phyloP scores from a whole-genome alignment of 176 grass and related monocot species.

The Typha latifolia region DNA sequence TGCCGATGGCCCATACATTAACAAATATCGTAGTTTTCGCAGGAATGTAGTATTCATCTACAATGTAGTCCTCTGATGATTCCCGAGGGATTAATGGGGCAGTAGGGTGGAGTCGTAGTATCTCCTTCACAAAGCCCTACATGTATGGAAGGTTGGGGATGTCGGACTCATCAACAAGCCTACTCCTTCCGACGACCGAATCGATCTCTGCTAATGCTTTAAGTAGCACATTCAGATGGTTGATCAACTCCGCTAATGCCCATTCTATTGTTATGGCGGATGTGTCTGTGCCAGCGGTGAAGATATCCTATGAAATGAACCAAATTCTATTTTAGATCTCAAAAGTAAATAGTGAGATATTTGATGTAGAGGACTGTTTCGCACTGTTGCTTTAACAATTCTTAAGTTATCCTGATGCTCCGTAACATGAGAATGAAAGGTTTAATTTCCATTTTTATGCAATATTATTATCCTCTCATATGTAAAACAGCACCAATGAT shows the following conservation, averaged over 20 bases:
- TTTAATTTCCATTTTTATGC: too few relatives aligned
- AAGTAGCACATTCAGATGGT: conserved; percentile 32
- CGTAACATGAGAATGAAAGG: too few relatives aligned
- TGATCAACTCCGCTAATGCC: conserved; percentile 66
- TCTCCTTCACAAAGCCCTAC: conserved; percentile 59
- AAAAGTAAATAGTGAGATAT: background rate
- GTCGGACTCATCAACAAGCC: conserved; percentile 51
- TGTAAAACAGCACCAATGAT: too few relatives aligned
- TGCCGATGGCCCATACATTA: conserved; percentile 49
- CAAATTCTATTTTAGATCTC: background rate
- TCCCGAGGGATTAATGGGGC: conserved; percentile 34
- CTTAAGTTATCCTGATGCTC: too few relatives aligned
- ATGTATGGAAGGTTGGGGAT: conserved; percentile 57
- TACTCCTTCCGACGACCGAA: conserved; percentile 24
- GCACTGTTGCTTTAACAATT: too few relatives aligned
- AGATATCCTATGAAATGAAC: conserved; percentile 32
- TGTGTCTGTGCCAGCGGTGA: conserved; percentile 35
- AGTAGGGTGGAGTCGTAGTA: conserved; percentile 38
- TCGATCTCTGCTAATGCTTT: conserved; percentile 45
- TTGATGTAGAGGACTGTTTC: background rate
- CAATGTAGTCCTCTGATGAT: conserved; percentile 24
- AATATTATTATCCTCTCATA: too few relatives aligned
- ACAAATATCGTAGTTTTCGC: conserved; percentile 43
- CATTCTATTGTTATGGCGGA: conserved; percentile 58
- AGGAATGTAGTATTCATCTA: conserved; percentile 27